Evolutionary conservation across 805 yeast genomes (phyloP), one percentile per base, ranked within the genome.

Genomic region (Wickerhamiella nectarea): DNA sequence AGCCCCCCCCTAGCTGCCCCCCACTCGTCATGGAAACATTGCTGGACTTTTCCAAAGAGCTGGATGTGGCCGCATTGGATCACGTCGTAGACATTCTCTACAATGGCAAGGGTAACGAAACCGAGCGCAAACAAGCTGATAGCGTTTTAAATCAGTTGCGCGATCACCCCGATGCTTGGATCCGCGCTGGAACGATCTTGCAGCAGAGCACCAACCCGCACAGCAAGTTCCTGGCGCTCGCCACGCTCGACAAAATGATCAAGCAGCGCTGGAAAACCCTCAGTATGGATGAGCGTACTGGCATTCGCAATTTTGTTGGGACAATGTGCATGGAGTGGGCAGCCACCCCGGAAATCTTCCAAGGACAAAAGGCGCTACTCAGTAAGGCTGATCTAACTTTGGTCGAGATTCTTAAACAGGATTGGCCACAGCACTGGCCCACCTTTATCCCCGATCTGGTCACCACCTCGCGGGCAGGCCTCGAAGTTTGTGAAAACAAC

Each of bases 371-470:
- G 56, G 78, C 95, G 17, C 70, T 91, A 57, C 84, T 91, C 58
- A 84, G 81, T 67, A 91, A 91, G 62, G 86, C 87, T 55, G 95
- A 91, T 64, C 71, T 91, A 57, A 89, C 97, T 12, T 69, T 91
- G 56, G 98, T 91, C 29, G 93, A 87, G 57, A 79, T 91, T 42
- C 74, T 91, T 57, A 91, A 91, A 58, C 97, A 91, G 65, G 99
- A 91, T 61, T 91, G 99, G 99, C 99, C 99, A 26, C 84, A 79
- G 54, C 82, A 87, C 61, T 91, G 99, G 99, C 97, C 97, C 15
- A 82, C 80, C 55, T 91, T 91, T 56, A 81, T 91, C 41, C 95
- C 95, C 14, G 98, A 91, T 61, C 74, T 91, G 45, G 91, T 89
- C 38, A 74, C 72, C 48, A 79, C 94, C 50, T 78, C 93, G 37